Evolutionary conservation across 2,329 filamentous ascomycete genomes (phyloP), one percentile per base, ranked within the genome.

Genomic region (Diaporthe caulivora): DNA sequence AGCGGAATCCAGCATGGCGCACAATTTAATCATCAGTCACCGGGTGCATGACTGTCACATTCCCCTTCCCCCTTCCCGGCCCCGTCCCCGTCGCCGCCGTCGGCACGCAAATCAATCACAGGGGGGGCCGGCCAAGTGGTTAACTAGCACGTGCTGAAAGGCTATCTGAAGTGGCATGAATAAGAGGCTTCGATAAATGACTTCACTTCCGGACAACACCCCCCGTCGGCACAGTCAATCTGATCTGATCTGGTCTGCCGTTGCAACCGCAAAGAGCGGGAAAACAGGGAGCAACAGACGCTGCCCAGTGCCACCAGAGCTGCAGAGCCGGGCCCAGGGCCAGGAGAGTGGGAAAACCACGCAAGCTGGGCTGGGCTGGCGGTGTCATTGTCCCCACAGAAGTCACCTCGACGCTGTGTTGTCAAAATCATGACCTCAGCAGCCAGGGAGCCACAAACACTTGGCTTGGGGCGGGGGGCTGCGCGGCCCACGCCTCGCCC

Each of bases 401-500:
- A 40, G 29, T 26, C 51, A 29, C n/a, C 13, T 40, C 62, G 47
- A 21, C 44, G 62, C 62, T 67, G 47, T 51, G 62, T 67, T 67
- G 62, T 67, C 62, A 67, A 51, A 51, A 67, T 53, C 15, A 67
- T 67, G 62, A 67, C 62, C 62, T 67, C 62, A 67, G n/a, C 21
- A 67, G 26, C 34, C 62, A 53, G n/a, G 47, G 62, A 40, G 62
- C 44, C 44, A 49, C 15, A 15, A 51, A n/a, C 18, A 21, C 42
- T 49, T 62, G 40, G 34, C 34, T 34, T 34, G 5, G 34, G 34
- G 34, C 34, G 34, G 9, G 60, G 29, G 13, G 17, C 55, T n/a
- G 55, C 34, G 18, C 55, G 34, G 55, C 55, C 55, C 55, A 58
- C n/a, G 55, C 55, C 17, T 53, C 37, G 37, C 37, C 37, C 37